Evolutionary conservation across 345 rosid species (phyloP), one percentile per base, ranked within the genome.

Genomic region (Murraya koenigii): DNA sequence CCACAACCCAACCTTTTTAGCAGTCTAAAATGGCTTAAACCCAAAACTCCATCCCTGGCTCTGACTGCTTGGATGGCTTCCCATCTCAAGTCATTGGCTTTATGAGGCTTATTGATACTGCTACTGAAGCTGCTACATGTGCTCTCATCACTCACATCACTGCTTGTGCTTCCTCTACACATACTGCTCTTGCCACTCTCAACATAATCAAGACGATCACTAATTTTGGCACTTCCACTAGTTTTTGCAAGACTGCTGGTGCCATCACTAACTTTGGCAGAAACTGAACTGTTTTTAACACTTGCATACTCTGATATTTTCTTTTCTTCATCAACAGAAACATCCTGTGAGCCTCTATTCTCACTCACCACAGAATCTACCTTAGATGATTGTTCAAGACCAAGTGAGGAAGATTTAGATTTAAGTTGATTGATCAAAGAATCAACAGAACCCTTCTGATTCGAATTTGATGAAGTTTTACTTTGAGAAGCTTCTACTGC

Each of bases 131-230:
- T 92, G 84, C 95, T 92, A 77, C 98, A 94, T 19, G 94, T 82
- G 81, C 98, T 94, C 84, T 94, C 98, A 78, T 92, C 96, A 67
- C 98, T 94, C 69, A 94, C 79, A 76, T 92, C 98, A 72, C 91
- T 94, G 86, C 98, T 88, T 14, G 96, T 90, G 86, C 97, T 94
- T 75, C 95, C 98, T 85, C 98, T 88, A 78, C 94, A 93, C 74
- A 91, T 81, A 77, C 98, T 94, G 78, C 94, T 91, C 89, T 90
- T 92, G 65, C 97, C 97, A 85, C 97, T 91, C 80, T 90, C 98
- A 64, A 87, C 88, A 82, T 83, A 88, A 79, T 89, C 98, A 72
- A 87, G 84, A 33, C 93, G 93, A 73, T 91, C 98, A 77, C 97
- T 90, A 26, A 85, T 85, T 88, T 92, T 92, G 28, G 94, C 81